Conservation (phyloP, 2,329 filamentous ascomycete species). For the Xylaria sp. region DNA sequence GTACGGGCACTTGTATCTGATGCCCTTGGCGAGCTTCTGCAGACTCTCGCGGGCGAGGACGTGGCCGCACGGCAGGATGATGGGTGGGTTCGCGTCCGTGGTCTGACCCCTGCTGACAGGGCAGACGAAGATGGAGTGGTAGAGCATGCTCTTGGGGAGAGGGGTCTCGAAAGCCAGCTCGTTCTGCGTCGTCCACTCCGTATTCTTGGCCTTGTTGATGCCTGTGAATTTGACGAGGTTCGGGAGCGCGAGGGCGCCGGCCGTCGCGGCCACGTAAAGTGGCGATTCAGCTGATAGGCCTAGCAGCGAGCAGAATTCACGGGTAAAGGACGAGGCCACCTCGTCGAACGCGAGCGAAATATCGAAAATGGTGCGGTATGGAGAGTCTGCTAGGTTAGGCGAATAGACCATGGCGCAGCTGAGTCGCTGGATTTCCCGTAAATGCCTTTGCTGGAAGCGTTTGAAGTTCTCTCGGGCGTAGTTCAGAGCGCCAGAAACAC, state of each 20-base stretch:
- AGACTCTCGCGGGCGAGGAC: constrained; percentile 88
- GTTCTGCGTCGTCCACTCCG: constrained; percentile 91
- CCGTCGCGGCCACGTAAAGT: constrained; percentile 89
- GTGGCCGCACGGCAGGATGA: constrained; percentile 96
- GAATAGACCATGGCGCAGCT: constrained; percentile 81
- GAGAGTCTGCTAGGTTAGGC: constrained; percentile 75
- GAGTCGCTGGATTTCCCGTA: constrained; percentile 80
- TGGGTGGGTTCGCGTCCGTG: constrained; percentile 89
- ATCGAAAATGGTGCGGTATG: constrained; percentile 80
- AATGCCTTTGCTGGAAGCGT: constrained; percentile 75
- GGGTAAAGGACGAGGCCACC: constrained; percentile 84
- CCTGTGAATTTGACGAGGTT: constrained; percentile 85
- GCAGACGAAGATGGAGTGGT: constrained; percentile 97
- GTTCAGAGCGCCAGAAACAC: constrained; percentile 67
- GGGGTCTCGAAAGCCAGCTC: constrained; percentile 83
- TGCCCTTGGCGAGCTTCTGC: constrained; percentile 77
- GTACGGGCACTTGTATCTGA: constrained; percentile 92
- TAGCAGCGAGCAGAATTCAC: constrained; percentile 91
- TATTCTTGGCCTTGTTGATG: constrained; percentile 86
- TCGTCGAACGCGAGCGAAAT: constrained; percentile 80
- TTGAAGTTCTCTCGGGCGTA: constrained; percentile 80
- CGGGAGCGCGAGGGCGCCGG: constrained; percentile 88
- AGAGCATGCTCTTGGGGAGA: constrained; percentile 67
- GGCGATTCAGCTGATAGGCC: constrained; percentile 90
- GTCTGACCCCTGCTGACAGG: constrained; percentile 97